Conservation (phyloP, 2,329 filamentous ascomycete species). For the Aspergillus eucalypticola region DNA sequence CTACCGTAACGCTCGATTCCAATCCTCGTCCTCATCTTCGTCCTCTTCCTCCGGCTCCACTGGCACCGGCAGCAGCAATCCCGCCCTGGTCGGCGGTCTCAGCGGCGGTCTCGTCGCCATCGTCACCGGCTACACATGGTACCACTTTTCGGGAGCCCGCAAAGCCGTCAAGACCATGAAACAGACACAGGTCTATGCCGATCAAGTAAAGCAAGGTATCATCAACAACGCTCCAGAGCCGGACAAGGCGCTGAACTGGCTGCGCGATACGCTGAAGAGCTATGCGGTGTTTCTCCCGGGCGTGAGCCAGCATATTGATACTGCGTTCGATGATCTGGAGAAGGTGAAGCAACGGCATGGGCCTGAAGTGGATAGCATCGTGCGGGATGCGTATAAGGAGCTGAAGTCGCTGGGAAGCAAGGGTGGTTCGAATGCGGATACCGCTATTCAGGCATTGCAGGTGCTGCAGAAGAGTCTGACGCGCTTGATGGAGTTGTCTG, state of each 20-base stretch:
- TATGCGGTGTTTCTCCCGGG: slow-evolving; percentile 74
- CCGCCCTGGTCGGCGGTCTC: slow-evolving; percentile 49
- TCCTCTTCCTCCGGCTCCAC: slow-evolving; percentile 7
- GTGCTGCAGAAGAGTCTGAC: slow-evolving; percentile 63
- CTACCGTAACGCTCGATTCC: slow-evolving; percentile 25
- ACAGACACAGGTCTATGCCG: slow-evolving; percentile 62
- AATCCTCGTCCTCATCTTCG: slow-evolving; percentile 28
- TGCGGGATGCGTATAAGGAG: slow-evolving; percentile 67
- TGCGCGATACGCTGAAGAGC: slow-evolving; percentile 65
- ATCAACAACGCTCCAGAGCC: slow-evolving; percentile 64
- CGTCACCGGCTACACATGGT: slow-evolving; percentile 53
- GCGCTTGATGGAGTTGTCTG: slow-evolving; percentile 62
- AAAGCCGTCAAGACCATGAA: slow-evolving; percentile 52
- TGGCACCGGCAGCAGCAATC: slow-evolving; percentile 21
- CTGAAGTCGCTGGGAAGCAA: slow-evolving; percentile 62
- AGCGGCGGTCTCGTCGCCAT: slow-evolving; percentile 53
- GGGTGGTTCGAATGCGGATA: slow-evolving; percentile 63
- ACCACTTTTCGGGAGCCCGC: slow-evolving; percentile 55
- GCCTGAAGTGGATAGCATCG: slow-evolving; percentile 68
- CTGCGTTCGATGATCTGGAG: slow-evolving; percentile 70
- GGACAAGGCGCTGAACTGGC: slow-evolving; percentile 66
- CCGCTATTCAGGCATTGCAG: slow-evolving; percentile 62
- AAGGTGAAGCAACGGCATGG: slow-evolving; percentile 66
- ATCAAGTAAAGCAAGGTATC: slow-evolving; percentile 61
- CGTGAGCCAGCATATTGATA: slow-evolving; percentile 66